phyloP scores from a whole-genome alignment of 352 stramenopile species.

The Aphanomyces euteiches region DNA sequence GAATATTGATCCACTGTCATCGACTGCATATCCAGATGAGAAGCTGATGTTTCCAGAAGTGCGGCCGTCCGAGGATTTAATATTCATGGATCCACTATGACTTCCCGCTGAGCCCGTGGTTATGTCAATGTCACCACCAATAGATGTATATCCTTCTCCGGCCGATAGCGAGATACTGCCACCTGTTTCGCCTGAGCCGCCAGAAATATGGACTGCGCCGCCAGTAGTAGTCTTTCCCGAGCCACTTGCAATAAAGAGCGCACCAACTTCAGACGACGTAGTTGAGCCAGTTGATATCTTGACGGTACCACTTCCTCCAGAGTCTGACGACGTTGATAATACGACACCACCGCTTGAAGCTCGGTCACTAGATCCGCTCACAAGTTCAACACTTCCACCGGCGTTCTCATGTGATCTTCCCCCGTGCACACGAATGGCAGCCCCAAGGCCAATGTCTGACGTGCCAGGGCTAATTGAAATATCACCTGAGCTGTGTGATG shows the following conservation, averaged over 20 bases:
- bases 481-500: not conserved
- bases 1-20: conserved; percentile 35
- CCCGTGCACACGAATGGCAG: not conserved
- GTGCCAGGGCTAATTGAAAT: not conserved
- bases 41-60: not conserved
- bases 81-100: not conserved
- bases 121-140: not conserved
- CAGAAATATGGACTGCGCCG: not conserved
- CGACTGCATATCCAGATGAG: not conserved
- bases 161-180: not conserved
- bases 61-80: not conserved
- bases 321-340: not conserved
- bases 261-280: not conserved
- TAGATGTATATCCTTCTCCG: not conserved
- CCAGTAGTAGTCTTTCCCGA: not conserved
- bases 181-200: not conserved
- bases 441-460: not conserved
- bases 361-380: not conserved
- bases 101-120: not conserved
- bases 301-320: not conserved
- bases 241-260: not conserved
- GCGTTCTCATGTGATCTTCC: not conserved
- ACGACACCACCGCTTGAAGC: not conserved
- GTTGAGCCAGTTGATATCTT: not conserved
- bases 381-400: not conserved